Base-by-base conservation (phyloP, 139 green algal species). In the Chlamydomonas urium region DNA sequence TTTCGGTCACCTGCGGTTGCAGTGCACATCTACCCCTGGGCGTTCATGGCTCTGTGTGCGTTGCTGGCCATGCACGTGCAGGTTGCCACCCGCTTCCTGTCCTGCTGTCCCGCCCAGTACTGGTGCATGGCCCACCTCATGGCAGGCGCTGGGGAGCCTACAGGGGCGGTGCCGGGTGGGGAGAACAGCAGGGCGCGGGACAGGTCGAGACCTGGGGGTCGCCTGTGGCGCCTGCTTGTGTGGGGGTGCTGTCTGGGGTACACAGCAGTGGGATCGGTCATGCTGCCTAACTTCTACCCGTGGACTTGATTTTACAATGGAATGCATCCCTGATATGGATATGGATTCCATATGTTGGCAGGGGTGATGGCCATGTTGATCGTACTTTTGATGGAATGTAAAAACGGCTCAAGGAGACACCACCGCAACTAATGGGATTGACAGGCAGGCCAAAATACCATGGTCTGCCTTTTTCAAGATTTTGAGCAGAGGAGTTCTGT, bases 41-140 rank as follows among this genome's bases (percentile, higher is more conserved):
- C 83, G 3, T 73, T 91, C 24, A 85, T 94, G 74, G 68, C 82
- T 23, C 53, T 74, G 0, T 76, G 88, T 0, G 83, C 87, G 0
- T 5, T 81, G 14, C 57, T 90, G 3, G 71, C 89, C 14, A 95
- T 97, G 90, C 84, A 97, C 56, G 89, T 97, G 19, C 81, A 89
- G 79, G 81, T 93, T 14, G 56, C 85, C 0, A 92, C 87, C 2
- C 74, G 89, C 2, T 93, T 97, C 63, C 70, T 97, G 42, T 94
- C 90, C 0, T 74, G 75, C 57, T 91, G 81, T 65, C 88, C 89
- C 34, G 58, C 85, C 10, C 37, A 93, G 31, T 93, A 93, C 58
- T 96, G 90, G 90, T 91, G 75, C 47, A 75, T 81, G n/a, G 87
- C 87, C 0, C 67, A 83, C 36, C 8, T 94, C 10, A 17, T 32